Conservation (phyloP, 1,139 yeast species). For the Hanseniaspora uvarum region DNA sequence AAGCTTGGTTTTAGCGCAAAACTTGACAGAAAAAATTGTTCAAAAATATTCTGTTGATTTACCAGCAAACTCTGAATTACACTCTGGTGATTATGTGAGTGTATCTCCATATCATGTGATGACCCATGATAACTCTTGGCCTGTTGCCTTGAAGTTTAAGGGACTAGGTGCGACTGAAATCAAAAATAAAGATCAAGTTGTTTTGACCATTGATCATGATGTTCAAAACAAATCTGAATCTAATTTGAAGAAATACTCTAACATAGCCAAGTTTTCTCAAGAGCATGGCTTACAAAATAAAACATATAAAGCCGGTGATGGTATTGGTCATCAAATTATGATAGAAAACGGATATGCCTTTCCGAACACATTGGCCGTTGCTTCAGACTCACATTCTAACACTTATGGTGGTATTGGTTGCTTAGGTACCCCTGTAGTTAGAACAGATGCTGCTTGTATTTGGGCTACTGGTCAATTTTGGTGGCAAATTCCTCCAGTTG, state of each 20-base stretch:
- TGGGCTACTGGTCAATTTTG: slow-evolving; percentile 99
- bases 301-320: slow-evolving; percentile 89
- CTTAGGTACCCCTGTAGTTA: slow-evolving; percentile 91
- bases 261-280: slow-evolving; percentile 79
- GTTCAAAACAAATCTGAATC: slow-evolving; percentile 86
- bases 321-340: slow-evolving; percentile 98
- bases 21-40: slow-evolving; percentile 87
- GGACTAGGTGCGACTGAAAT: slow-evolving; percentile 83
- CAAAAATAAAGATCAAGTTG: slow-evolving; percentile 78
- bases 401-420: slow-evolving; percentile 96
- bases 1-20: slow-evolving; percentile 38
- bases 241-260: slow-evolving; percentile 74
- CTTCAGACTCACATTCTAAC: slow-evolving; percentile 95
- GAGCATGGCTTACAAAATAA: slow-evolving; percentile 84
- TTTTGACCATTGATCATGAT: slow-evolving; percentile 93
- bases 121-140: slow-evolving; percentile 99
- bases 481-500: slow-evolving; percentile 99
- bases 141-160: slow-evolving; percentile 92
- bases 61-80: slow-evolving; percentile 58
- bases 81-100: slow-evolving; percentile 87
- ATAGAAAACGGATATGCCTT: slow-evolving; percentile 98
- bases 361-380: slow-evolving; percentile 86
- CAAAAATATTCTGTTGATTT: slow-evolving; percentile 85
- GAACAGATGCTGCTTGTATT: slow-evolving; percentile 97
- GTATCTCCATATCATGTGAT: slow-evolving; percentile 94